Conservation (phyloP, 495 filamentous ascomycete genomes). For the Aspergillus funiculosus region DNA sequence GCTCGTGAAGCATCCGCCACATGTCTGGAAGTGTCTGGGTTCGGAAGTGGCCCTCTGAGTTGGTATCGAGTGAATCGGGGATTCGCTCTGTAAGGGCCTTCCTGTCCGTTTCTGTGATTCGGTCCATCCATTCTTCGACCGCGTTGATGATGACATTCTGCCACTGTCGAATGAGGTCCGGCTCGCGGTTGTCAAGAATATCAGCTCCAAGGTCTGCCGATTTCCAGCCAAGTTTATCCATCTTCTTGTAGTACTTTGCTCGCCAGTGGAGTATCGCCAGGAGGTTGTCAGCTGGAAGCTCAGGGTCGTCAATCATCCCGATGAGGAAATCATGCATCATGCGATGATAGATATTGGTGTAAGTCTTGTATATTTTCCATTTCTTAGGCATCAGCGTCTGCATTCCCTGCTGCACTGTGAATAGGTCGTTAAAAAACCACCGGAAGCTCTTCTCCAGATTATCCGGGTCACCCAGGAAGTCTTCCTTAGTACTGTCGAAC, state of each 20-base stretch:
- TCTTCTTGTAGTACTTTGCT: constrained; percentile 92
- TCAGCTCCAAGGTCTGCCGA: constrained; percentile 70
- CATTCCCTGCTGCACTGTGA: constrained; percentile 87
- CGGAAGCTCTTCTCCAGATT: constrained; percentile 74
- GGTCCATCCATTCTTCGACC: constrained; percentile 95
- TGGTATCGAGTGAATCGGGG: constrained; percentile 73
- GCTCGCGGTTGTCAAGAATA: constrained; percentile 79
- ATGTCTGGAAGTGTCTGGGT: constrained; percentile 86
- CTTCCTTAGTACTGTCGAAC: constrained; percentile 65
- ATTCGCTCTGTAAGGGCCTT: constrained; percentile 71
- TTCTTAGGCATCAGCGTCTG: constrained; percentile 85
- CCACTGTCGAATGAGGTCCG: constrained; percentile 88
- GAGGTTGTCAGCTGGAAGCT: constrained; percentile 69
- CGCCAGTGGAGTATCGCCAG: constrained; percentile 91
- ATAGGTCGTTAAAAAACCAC: constrained; percentile 98
- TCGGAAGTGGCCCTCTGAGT: constrained; percentile 80
- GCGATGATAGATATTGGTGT: constrained; percentile 80
- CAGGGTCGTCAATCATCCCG: constrained; percentile 70
- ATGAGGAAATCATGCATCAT: constrained; percentile 93
- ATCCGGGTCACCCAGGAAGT: constrained; percentile 78
- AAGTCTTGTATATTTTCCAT: constrained; percentile 93
- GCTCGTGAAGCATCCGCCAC: constrained; percentile 96
- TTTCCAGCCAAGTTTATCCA: constrained; percentile 78
- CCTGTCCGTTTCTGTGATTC: constrained; percentile 73
- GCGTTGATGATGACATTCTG: constrained; percentile 88